phyloP scores from a whole-genome alignment of 2,329 filamentous ascomycete species.

The Ceratocystis eucalypticola region DNA sequence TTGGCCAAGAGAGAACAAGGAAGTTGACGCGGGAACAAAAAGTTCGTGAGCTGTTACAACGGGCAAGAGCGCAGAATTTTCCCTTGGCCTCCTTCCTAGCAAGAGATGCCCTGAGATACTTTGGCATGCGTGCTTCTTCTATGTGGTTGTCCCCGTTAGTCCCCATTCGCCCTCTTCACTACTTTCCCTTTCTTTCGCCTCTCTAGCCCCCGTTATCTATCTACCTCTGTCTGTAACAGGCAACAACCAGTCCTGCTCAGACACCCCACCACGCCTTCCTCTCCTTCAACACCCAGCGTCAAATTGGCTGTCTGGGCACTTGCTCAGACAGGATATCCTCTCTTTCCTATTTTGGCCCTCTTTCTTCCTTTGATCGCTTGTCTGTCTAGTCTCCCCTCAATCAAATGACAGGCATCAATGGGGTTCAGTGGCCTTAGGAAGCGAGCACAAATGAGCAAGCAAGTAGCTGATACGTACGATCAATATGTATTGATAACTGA shows the following conservation, averaged over 20 bases:
- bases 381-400: background rate
- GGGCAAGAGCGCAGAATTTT: conserved; percentile 1
- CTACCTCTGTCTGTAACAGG: background rate
- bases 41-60: background rate
- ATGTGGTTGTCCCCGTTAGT: background rate
- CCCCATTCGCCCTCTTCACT: too few species aligned
- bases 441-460: too few species aligned
- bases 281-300: background rate
- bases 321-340: background rate
- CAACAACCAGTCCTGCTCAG: background rate
- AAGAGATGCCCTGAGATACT: background rate
- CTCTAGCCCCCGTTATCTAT: background rate
- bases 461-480: too few species aligned
- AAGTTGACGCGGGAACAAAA: conserved; percentile 10
- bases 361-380: background rate
- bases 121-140: background rate
- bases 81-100: background rate
- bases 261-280: background rate
- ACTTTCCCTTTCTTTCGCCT: too few species aligned
- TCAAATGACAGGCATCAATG: background rate
- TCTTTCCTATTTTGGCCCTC: conserved; percentile 1
- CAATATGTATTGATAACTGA: background rate
- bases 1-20: background rate
- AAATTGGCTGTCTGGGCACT: background rate
- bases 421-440: background rate